A percentile compares a stretch with the other conserved stretches of the same genome.
Conservation (phyloP, 345 rosid species). For the Eucalyptus regnans region DNA sequence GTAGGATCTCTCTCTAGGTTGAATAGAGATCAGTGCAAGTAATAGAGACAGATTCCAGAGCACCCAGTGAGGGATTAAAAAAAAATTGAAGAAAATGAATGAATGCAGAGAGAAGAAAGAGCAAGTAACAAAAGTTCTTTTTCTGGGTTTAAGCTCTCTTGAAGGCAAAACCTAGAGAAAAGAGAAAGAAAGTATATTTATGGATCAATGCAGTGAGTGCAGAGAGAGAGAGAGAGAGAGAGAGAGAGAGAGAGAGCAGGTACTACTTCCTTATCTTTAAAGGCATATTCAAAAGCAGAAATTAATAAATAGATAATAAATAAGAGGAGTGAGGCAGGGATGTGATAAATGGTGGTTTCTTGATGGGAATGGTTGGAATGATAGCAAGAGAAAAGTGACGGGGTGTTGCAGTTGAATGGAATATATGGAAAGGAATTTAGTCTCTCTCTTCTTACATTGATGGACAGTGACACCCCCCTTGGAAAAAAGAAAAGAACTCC, state of each 20-base stretch:
- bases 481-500: neutral
- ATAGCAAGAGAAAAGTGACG: conserved; percentile 18
- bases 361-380: conserved; percentile 30
- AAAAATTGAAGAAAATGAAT: neutral
- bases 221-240: neutral
- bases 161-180: conserved; percentile 21
- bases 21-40: conserved; percentile 4
- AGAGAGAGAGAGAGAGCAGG: neutral
- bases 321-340: neutral
- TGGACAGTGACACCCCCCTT: conserved; percentile 21
- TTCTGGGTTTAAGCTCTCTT: conserved; percentile 13
- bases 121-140: conserved; percentile 7
- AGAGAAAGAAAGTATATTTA: conserved; percentile 15
- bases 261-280: neutral
- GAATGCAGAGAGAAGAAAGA: neutral
- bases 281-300: neutral
- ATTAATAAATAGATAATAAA: neutral
- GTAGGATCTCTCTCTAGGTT: conserved; percentile 27
- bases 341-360: neutral
- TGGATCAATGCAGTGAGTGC: conserved; percentile 14
- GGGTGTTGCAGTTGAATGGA: conserved; percentile 21
- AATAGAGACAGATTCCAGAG: conserved; percentile 1
- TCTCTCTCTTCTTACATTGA: conserved; percentile 4
- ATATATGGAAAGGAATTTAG: conserved; percentile 29
- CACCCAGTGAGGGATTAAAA: neutral